These are phyloP conservation scores for Monosporascus sp. DNA, from an alignment of 2,329 filamentous ascomycete species.

Conservation along the genomic window DNA sequence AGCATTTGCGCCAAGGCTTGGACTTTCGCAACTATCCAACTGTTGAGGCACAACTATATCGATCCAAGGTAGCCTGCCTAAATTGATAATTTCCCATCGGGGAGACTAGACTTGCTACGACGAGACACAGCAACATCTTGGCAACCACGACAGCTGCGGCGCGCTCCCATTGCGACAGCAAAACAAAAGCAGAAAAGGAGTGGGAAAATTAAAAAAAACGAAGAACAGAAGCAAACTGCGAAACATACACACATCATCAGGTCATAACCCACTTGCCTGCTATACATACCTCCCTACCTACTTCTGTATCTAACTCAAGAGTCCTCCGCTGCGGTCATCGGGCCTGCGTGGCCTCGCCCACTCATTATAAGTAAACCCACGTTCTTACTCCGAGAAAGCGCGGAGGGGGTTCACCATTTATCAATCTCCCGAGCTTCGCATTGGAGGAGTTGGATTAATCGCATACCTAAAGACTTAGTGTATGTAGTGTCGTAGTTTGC, in stretches of 20 bases:
- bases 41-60: background rate
- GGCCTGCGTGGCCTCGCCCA: background rate
- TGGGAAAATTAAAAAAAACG: background rate
- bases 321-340: background rate
- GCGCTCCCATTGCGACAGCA: background rate
- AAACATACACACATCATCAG: background rate
- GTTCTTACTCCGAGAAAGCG: background rate
- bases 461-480: too few relatives aligned
- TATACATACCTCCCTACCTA: background rate
- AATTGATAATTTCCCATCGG: background rate
- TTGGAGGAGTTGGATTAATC: too few relatives aligned
- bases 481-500: too few relatives aligned
- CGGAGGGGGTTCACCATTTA: too few relatives aligned
- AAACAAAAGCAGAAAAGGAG: background rate
- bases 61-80: background rate
- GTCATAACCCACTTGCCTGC: background rate
- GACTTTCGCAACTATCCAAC: background rate
- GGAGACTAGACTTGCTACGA: background rate
- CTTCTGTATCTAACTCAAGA: background rate
- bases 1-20: background rate
- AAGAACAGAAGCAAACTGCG: background rate
- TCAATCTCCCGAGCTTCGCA: too few relatives aligned
- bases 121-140: background rate
- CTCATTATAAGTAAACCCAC: background rate
- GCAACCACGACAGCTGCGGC: background rate